Percentiles rank a stretch among this genome's conserved stretches.
These are phyloP conservation scores for Gentiana dahurica DNA, from an alignment of 257 asterid genomes.

Conservation along the genomic window DNA sequence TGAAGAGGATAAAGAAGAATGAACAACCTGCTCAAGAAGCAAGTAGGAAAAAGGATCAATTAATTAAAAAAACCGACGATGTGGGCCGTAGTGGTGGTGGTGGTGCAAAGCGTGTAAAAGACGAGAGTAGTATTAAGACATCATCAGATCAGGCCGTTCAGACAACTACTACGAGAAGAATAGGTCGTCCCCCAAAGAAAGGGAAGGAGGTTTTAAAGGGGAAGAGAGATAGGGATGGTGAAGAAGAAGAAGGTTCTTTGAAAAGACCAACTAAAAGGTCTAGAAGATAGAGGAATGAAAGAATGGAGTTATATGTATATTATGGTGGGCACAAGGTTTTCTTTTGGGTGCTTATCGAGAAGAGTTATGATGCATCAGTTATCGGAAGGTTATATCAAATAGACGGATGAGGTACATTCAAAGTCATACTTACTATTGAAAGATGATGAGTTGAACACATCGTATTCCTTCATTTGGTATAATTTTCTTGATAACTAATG, in stretches of 20 bases:
- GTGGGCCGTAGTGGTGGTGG: constrained; percentile 3
- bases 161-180: constrained; percentile 13
- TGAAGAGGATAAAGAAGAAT: constrained; percentile 14
- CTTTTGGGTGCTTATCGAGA: too few relatives aligned
- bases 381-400: too few relatives aligned
- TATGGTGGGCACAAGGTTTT: too few relatives aligned
- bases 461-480: too few relatives aligned
- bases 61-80: constrained; percentile 17
- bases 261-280: constrained; percentile 27
- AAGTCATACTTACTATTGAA: too few relatives aligned
- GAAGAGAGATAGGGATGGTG: constrained; percentile 22
- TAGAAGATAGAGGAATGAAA: constrained; percentile 13
- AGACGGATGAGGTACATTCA: too few relatives aligned
- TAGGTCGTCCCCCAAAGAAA: constrained; percentile 26
- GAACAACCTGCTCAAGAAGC: too few relatives aligned
- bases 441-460: too few relatives aligned
- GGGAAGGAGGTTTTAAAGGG: constrained; percentile 13
- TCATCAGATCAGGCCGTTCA: too few relatives aligned
- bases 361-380: too few relatives aligned
- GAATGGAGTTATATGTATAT: too few relatives aligned
- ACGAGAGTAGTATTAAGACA: constrained; percentile 14
- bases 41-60: constrained; percentile 12
- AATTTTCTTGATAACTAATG: too few relatives aligned
- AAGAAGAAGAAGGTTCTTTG: constrained; percentile 19
- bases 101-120: constrained; percentile 11